Conservation (phyloP, 1,139 yeast species). For the Geotrichum phurueaensis region DNA sequence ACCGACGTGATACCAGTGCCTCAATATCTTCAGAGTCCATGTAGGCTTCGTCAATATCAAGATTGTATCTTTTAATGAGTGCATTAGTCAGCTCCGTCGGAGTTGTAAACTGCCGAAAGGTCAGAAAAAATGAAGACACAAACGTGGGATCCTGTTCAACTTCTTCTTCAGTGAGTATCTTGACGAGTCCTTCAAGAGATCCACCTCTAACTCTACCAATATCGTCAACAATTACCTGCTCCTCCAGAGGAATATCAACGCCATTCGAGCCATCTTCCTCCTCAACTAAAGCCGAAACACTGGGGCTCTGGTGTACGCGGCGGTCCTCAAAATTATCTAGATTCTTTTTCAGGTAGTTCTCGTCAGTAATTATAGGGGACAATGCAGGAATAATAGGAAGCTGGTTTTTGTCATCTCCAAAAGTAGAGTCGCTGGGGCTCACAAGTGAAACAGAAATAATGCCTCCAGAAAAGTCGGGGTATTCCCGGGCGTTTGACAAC, state of each 20-base stretch:
- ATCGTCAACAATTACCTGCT: slow-evolving; percentile 40
- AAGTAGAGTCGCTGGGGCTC: not conserved
- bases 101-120: slow-evolving; percentile 69
- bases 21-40: slow-evolving; percentile 27
- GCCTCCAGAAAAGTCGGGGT: slow-evolving; percentile 71
- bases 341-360: not conserved
- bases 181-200: slow-evolving; percentile 68
- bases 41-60: slow-evolving; percentile 36
- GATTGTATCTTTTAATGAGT: slow-evolving; percentile 60
- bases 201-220: slow-evolving; percentile 65
- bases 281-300: not conserved
- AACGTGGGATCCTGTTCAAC: slow-evolving; percentile 61
- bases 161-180: slow-evolving; percentile 63
- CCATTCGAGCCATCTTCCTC: not conserved
- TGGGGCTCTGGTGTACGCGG: not conserved
- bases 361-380: slow-evolving; percentile 16
- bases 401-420: slow-evolving; percentile 8
- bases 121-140: slow-evolving; percentile 70
- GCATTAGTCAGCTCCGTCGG: slow-evolving; percentile 67
- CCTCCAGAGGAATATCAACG: slow-evolving; percentile 16
- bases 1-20: slow-evolving; percentile 54
- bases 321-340: not conserved
- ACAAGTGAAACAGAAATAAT: slow-evolving; percentile 35
- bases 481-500: slow-evolving; percentile 57
- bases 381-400: slow-evolving; percentile 20